Evolutionary conservation across 768 basidiomycete genomes (phyloP), one percentile per base, ranked within the genome.

Genomic region (Gelatoporia subvermispora): DNA sequence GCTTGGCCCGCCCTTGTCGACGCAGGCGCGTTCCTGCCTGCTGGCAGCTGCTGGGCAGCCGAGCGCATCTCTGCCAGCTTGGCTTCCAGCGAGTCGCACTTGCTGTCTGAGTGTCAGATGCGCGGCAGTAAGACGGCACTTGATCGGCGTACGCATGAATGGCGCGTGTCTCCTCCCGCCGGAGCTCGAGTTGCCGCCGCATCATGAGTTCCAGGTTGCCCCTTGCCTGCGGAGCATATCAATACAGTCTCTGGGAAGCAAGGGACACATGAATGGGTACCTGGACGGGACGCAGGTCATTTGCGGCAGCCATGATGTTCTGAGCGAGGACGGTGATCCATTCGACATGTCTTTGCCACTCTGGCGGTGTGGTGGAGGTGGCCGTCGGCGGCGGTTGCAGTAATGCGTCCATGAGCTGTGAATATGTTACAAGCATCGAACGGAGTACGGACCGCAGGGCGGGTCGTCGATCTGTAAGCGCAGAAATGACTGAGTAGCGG

Each of bases 251-350:
- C 43, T 43, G n/a, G 17, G 18, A 7, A 23, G 20, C 31, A 36
- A 15, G 48, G n/a, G 10, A 16, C 35, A 38, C 28, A 39, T 15
- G 40, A 47, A 37, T 53, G 61, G 67, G 10, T 21, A 84, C 90
- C 77, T 94, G 92, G 4, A 93, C 86, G 1, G 91, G 92, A 21
- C 93, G 79, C 43, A 94, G 68, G 58, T 93, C 91, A 60, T 95
- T 95, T 34, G 88, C 88, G 16, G 88, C 87, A 13, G 85, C 88
- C 81, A 93, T 89, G 48, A 95, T 75, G 63, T 94, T 95, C 64
- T 90, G 86, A 7, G 81, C 81, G 45, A 92, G 76, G 2, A 88
- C 72, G 10, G 76, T 81, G 45, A 93, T 85, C 86, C 91, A 91
- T 60, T 90, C 86, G 2, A 87, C 72, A 47, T 85, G 79, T 43